A percentile compares a stretch with the other conserved stretches of the same genome.
Conservation (phyloP, 2,329 filamentous ascomycete species). For the Epichloe sylvatica region DNA sequence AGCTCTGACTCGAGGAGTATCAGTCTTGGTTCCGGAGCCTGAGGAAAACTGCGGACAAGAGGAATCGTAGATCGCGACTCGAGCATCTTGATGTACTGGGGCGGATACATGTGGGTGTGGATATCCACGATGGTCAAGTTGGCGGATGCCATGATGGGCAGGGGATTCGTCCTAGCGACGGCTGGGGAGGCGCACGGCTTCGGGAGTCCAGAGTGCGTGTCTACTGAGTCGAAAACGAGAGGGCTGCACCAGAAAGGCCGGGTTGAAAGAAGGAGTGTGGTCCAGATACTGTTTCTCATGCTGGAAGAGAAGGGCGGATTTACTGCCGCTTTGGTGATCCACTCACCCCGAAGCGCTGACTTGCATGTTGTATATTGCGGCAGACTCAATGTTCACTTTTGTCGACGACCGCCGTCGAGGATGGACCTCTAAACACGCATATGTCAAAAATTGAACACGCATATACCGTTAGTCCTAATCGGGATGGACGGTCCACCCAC, state of each 20-base stretch:
- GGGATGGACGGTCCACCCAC: too few relatives aligned
- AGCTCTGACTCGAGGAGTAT: slow-evolving; percentile 46
- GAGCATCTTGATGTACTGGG: slow-evolving; percentile 47
- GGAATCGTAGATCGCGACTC: slow-evolving; percentile 49
- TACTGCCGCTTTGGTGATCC: too few relatives aligned
- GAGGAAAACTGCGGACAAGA: slow-evolving; percentile 53
- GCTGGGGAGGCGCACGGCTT: not conserved
- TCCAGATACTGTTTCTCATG: not conserved
- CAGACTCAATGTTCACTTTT: too few relatives aligned
- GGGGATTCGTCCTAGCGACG: not conserved
- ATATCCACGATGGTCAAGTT: slow-evolving; percentile 43
- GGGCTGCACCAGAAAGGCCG: not conserved
- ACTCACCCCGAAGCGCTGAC: too few relatives aligned
- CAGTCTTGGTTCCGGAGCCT: slow-evolving; percentile 43
- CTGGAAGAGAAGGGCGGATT: too few relatives aligned
- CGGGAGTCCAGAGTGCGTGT: not conserved
- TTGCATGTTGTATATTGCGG: too few relatives aligned
- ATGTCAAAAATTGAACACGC: too few relatives aligned
- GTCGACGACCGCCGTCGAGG: too few relatives aligned
- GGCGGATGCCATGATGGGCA: slow-evolving; percentile 18
- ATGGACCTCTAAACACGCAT: too few relatives aligned
- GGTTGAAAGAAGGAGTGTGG: not conserved
- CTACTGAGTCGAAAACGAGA: not conserved
- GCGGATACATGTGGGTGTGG: slow-evolving; percentile 58
- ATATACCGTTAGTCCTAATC: too few relatives aligned